phyloP scores from a whole-genome alignment of 1,284 basidiomycete genomes.

The Moniliella sp. region DNA sequence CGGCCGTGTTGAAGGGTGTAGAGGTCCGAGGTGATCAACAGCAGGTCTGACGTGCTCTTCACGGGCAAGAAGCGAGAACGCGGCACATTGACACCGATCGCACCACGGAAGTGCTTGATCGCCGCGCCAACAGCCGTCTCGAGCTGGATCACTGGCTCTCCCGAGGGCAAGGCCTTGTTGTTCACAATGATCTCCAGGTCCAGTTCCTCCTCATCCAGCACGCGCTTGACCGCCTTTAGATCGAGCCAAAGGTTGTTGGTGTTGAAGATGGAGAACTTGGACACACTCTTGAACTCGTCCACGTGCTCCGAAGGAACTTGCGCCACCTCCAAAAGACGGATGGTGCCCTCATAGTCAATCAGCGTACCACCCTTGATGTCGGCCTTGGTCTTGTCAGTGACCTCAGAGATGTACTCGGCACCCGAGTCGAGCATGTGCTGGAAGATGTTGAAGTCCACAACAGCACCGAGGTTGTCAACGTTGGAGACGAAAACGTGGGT shows the following conservation, averaged over 20 bases:
- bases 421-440: conserved; percentile 42
- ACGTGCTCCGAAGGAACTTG: conserved; percentile 94
- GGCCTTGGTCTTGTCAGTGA: conserved; percentile 99
- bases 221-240: conserved; percentile 65
- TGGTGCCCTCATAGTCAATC: conserved; percentile 81
- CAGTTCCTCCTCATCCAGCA: conserved; percentile 66
- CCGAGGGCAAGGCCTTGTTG: conserved; percentile 44
- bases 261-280: conserved; percentile 35
- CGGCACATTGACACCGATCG: conserved; percentile 91
- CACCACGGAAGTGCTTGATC: conserved; percentile 79
- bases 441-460: conserved; percentile 46
- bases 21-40: conserved; percentile 88
- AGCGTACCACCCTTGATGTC: conserved; percentile 95
- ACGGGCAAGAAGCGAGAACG: conserved; percentile 91
- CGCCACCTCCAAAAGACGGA: conserved; percentile 88
- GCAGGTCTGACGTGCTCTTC: conserved; percentile 44
- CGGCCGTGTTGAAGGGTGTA: conserved; percentile 87
- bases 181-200: conserved; percentile 82
- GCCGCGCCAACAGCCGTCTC: conserved; percentile 94
- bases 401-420: conserved; percentile 37
- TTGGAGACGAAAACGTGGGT: conserved; percentile 98
- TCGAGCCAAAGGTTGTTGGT: conserved; percentile 89
- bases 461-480: conserved; percentile 93
- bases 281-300: conserved; percentile 85
- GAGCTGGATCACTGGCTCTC: conserved; percentile 65